phyloP scores from a whole-genome alignment of 2,329 filamentous ascomycete species.

The Aspergillus texensis region DNA sequence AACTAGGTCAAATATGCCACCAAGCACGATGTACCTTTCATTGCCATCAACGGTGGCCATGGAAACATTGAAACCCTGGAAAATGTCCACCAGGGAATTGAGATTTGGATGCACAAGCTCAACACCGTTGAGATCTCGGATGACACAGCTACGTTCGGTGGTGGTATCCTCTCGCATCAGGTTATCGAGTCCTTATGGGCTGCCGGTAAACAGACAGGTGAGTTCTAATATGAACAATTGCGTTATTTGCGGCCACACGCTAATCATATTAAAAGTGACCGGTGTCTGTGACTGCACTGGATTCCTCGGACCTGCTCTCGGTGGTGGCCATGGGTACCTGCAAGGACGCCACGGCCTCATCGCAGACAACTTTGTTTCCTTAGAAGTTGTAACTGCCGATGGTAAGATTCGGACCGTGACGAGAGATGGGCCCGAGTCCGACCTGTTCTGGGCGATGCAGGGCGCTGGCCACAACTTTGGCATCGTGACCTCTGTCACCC shows the following conservation, averaged over 20 bases:
- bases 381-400: conserved; percentile 56
- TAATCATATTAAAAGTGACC: conserved; percentile 32
- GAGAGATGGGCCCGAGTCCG: conserved; percentile 20
- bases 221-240: background rate
- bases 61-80: conserved; percentile 12
- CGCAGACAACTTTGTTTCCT: conserved; percentile 55
- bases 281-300: conserved; percentile 57
- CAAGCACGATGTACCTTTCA: conserved; percentile 12
- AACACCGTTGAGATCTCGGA: conserved; percentile 33
- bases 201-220: conserved; percentile 52
- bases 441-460: conserved; percentile 58
- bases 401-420: conserved; percentile 32
- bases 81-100: conserved; percentile 15
- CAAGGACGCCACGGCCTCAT: conserved; percentile 58
- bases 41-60: conserved; percentile 18
- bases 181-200: conserved; percentile 54
- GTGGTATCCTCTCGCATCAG: conserved; percentile 50
- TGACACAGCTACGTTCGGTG: conserved; percentile 51
- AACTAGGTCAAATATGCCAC: conserved; percentile 19
- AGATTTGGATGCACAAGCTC: conserved; percentile 32
- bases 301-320: conserved; percentile 54
- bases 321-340: conserved; percentile 60
- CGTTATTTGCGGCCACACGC: too few relatives aligned
- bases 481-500: conserved; percentile 52
- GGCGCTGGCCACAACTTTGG: conserved; percentile 62